Base-by-base conservation (phyloP, 2,329 filamentous ascomycete genomes). In the Penicillium hordei region DNA sequence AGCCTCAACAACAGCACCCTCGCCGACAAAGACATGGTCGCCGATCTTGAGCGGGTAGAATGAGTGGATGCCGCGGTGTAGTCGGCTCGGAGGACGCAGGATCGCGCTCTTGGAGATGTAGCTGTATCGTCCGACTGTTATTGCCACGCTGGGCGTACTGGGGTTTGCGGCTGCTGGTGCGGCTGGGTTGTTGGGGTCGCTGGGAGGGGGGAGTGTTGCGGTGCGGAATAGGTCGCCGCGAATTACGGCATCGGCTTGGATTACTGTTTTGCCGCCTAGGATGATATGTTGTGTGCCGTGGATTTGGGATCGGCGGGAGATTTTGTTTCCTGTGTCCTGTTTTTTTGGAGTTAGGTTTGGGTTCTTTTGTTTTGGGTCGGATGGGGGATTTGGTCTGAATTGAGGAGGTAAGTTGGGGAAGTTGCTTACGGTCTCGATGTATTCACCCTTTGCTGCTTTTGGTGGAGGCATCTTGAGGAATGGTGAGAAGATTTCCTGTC, bases 221-320 rank as follows among this genome's bases (percentile, higher is more conserved):
- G 85, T 52, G 69, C 80, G 85, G 43, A 89, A 83, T 19, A 99
- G 85, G 71, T 99, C 94, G 44, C 93, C 94, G 48, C 94, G 89
- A 71, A 99, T 91, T 76, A 94, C 92, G 68, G 92, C 93, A 71
- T 96, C 93, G 61, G 92, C 89, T 82, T 96, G 92, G 71, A 99
- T 96, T 61, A 97, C 91, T 0, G 93, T 96, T 77, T 91, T 96
- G 62, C 94, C 94, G 66, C 92, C 94, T 2, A 99, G 89, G 76
- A 96, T 96, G 77, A 99, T 97, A 78, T 97, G 96, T 68, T 96
- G 92, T 23, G 93, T 97, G 69, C 94, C 94, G 70, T 96, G 90
- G 67, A 99, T 91, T 72, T 89, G 88, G 61, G 91, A 90, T 66
- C 91, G 91, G 65, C 94, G 91, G 39, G 93, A 93, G 69, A 99